These are phyloP conservation scores for Saturnispora kantuleensis DNA, from an alignment of 805 yeast species.

Conservation along the genomic window DNA sequence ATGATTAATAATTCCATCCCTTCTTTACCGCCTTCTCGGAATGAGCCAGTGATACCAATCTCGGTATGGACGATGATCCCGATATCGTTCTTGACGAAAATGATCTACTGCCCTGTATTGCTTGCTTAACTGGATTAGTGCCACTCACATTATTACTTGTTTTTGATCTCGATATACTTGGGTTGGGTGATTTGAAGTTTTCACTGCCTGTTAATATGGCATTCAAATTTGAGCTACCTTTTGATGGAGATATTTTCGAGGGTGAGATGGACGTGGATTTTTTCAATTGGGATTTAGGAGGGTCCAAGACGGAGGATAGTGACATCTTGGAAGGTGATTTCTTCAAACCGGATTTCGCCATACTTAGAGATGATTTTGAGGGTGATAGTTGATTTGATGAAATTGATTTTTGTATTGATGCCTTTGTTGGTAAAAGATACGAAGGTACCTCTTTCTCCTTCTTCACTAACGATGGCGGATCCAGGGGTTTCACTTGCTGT, in stretches of 20 bases:
- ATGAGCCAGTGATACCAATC: slow-evolving; percentile 10
- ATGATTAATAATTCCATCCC: slow-evolving; percentile 2
- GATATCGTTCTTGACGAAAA: slow-evolving; percentile 1
- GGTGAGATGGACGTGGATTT: slow-evolving; percentile 11
- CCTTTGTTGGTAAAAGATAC: slow-evolving; percentile 17
- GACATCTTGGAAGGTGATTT: slow-evolving; percentile 2
- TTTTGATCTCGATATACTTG: slow-evolving; percentile 5
- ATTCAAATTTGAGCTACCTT: slow-evolving; percentile 15
- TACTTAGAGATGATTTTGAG: slow-evolving; percentile 2
- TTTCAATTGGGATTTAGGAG: not conserved
- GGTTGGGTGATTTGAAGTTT: not conserved
- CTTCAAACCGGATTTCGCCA: not conserved
- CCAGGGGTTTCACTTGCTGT: not conserved
- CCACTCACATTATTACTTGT: slow-evolving; percentile 1
- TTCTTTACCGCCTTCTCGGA: slow-evolving; percentile 6
- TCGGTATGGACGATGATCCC: slow-evolving; percentile 10
- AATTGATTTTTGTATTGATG: slow-evolving; percentile 13
- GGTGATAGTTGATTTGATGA: slow-evolving; percentile 9
- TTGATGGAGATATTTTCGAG: slow-evolving; percentile 15
- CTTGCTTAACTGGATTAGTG: not conserved
- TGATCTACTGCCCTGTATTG: slow-evolving; percentile 1
- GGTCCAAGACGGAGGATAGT: not conserved
- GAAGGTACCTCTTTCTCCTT: slow-evolving; percentile 13
- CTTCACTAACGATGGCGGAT: slow-evolving; percentile 5
- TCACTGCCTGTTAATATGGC: slow-evolving; percentile 3